Conservation (phyloP, 192 early-diverging fungal species). For the Dissophora ornata region DNA sequence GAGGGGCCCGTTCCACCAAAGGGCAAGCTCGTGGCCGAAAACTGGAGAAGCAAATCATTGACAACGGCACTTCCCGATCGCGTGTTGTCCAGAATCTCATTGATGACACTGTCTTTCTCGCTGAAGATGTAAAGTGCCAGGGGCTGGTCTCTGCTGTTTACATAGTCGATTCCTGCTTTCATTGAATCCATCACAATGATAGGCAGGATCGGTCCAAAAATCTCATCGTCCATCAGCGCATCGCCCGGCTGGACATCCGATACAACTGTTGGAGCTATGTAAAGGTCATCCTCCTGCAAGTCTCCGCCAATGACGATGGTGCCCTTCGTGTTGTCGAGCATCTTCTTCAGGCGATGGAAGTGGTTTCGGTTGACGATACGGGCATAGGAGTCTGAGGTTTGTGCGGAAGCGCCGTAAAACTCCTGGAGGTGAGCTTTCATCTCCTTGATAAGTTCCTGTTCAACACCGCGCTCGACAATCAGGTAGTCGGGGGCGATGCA, state of each 20-base stretch:
- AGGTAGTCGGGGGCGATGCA: constrained; percentile 86
- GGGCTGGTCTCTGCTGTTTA: constrained; percentile 77
- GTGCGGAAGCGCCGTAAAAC: constrained; percentile 57
- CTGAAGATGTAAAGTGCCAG: constrained; percentile 85
- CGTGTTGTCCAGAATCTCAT: constrained; percentile 73
- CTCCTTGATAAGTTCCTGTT: constrained; percentile 61
- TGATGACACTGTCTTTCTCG: constrained; percentile 56
- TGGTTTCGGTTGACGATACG: constrained; percentile 74
- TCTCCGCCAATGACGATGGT: constrained; percentile 71
- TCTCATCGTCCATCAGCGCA: constrained; percentile 81
- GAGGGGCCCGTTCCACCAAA: constrained; percentile 91
- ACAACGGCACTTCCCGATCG: constrained; percentile 80
- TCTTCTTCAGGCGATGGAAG: constrained; percentile 65
- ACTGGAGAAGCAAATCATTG: constrained; percentile 86
- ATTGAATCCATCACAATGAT: constrained; percentile 74
- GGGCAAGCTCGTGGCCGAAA: constrained; percentile 67
- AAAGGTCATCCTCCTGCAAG: constrained; percentile 68
- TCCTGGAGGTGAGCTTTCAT: constrained; percentile 52
- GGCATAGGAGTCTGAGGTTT: constrained; percentile 59
- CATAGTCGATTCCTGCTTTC: constrained; percentile 70
- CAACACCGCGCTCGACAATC: constrained; percentile 61
- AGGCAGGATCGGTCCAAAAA: constrained; percentile 94
- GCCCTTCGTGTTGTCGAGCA: constrained; percentile 66
- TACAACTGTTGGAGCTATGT: constrained; percentile 87
- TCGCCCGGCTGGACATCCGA: constrained; percentile 71